These are phyloP conservation scores for Carex littledalei DNA, from an alignment of 176 grass and related monocot species.

Conservation along the genomic window DNA sequence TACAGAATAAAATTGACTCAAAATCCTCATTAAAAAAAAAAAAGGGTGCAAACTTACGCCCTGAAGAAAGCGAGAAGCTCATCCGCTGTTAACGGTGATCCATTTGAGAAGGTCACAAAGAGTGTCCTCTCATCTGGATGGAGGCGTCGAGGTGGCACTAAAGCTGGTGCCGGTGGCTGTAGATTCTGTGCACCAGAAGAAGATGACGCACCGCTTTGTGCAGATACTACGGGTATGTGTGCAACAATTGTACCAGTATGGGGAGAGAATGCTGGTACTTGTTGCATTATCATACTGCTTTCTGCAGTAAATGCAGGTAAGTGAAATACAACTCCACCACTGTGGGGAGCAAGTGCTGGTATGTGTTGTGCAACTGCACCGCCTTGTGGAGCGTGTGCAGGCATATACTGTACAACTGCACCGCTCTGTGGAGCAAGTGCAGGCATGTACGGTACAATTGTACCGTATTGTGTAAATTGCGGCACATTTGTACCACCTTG, in stretches of 20 bases:
- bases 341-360: not conserved
- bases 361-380: not conserved
- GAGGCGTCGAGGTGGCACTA: constrained; percentile 8
- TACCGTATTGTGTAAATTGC: not conserved
- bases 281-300: not conserved
- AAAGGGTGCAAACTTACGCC: constrained; percentile 24
- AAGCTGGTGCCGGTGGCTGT: not conserved
- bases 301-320: not conserved
- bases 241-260: not conserved
- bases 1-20: not conserved
- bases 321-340: not conserved
- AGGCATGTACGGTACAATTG: not conserved
- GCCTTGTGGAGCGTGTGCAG: not conserved
- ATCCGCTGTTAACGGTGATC: constrained; percentile 41
- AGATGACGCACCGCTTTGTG: not conserved
- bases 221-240: not conserved
- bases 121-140: constrained; percentile 59
- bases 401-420: not conserved
- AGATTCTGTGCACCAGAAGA: not conserved
- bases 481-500: not conserved
- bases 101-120: constrained; percentile 67
- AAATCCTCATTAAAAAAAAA: not conserved
- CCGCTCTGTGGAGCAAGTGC: not conserved
- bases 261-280: not conserved
- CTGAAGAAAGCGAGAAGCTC: constrained; percentile 48